phyloP scores from a whole-genome alignment of 2,329 filamentous ascomycete genomes.

The Zymoseptoria ardabiliae region DNA sequence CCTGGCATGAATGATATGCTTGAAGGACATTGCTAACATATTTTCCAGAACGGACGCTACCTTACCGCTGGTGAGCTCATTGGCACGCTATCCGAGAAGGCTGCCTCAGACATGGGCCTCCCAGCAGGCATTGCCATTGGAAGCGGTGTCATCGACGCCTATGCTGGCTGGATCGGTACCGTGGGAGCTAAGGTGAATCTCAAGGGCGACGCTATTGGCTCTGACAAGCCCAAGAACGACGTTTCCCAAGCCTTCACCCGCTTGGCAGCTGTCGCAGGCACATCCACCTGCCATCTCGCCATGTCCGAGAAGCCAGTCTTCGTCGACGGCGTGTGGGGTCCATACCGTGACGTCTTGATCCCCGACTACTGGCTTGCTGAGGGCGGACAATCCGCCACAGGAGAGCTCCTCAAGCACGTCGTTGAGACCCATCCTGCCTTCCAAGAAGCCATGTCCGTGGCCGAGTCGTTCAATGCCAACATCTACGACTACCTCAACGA shows the following conservation, averaged over 20 bases:
- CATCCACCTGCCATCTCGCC: conserved; percentile 92
- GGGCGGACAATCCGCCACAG: conserved; percentile 92
- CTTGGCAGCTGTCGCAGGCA: conserved; percentile 88
- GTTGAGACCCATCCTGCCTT: conserved; percentile 92
- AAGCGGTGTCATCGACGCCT: conserved; percentile 95
- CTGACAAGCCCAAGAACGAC: conserved; percentile 67
- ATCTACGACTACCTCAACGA: conserved; percentile 94
- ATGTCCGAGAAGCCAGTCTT: conserved; percentile 93
- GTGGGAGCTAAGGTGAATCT: conserved; percentile 93
- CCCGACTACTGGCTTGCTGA: conserved; percentile 95
- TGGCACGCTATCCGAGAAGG: conserved; percentile 74
- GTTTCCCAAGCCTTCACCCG: conserved; percentile 88
- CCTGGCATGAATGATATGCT: conserved; percentile 12
- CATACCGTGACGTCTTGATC: conserved; percentile 87
- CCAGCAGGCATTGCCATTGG: conserved; percentile 84
- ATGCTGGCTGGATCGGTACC: conserved; percentile 97
- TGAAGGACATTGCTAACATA: conserved; percentile 24
- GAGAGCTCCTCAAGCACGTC: conserved; percentile 87
- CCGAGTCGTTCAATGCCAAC: conserved; percentile 74
- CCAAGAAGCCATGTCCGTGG: conserved; percentile 68
- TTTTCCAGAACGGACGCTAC: conserved; percentile 77
- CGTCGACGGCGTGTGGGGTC: conserved; percentile 92
- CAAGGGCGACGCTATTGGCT: conserved; percentile 54
- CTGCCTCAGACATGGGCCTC: conserved; percentile 75
- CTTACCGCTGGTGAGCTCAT: conserved; percentile 87